Percentiles rank a stretch among this genome's conserved stretches.
Evolutionary conservation across 495 filamentous ascomycete species (phyloP).

Genomic region (Physcia stellaris): DNA sequence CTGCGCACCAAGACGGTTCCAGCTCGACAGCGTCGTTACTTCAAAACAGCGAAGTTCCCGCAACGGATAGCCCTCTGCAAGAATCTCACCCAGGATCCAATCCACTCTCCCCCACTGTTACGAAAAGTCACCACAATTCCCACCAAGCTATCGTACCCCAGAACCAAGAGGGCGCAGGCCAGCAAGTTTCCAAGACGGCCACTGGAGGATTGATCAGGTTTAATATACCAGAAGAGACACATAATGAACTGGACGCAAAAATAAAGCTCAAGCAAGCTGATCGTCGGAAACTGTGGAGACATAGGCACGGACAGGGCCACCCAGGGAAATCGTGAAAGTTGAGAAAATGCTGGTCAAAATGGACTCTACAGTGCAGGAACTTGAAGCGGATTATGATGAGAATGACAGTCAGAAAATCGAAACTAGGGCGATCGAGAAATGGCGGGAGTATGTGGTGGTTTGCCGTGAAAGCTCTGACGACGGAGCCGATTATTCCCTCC

Average conservation of each 20-base stretch:
- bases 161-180: too few relatives aligned
- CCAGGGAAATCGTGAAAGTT: conserved; percentile 60
- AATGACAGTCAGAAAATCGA: conserved; percentile 49
- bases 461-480: conserved; percentile 43
- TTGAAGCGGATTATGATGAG: conserved; percentile 54
- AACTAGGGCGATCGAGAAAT: conserved; percentile 48
- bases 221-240: conserved; percentile 30
- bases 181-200: too few relatives aligned
- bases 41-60: too few relatives aligned
- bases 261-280: conserved; percentile 24
- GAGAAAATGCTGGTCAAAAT: conserved; percentile 62
- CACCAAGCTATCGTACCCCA: too few relatives aligned
- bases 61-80: too few relatives aligned
- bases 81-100: background rate
- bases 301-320: conserved; percentile 26
- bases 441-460: conserved; percentile 60
- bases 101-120: too few relatives aligned
- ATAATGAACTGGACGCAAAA: conserved; percentile 23
- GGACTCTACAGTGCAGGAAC: conserved; percentile 38
- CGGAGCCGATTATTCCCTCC: conserved; percentile 42
- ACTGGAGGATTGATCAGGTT: conserved; percentile 26
- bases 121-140: background rate
- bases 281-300: conserved; percentile 25
- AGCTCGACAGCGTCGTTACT: too few relatives aligned
- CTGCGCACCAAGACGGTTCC: too few relatives aligned